Conservation (phyloP, 2,329 filamentous ascomycete genomes). For the Aureobasidium namibiae region DNA sequence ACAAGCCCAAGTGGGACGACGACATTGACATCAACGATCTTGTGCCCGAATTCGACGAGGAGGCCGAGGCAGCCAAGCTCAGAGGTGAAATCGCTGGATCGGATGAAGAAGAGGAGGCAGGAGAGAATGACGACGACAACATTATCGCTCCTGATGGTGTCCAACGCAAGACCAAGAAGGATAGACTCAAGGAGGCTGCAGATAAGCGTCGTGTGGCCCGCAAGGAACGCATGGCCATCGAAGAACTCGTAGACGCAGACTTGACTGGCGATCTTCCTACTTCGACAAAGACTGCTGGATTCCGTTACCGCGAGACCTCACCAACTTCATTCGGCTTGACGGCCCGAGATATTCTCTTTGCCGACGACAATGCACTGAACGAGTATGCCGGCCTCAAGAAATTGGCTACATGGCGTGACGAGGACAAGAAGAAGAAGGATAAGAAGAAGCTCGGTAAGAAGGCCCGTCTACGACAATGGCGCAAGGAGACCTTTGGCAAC, state of each 20-base stretch:
- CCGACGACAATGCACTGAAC: constrained; percentile 78
- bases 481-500: constrained; percentile 57
- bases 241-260: constrained; percentile 74
- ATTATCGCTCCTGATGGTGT: constrained; percentile 22
- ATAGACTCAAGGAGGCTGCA: constrained; percentile 33
- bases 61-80: constrained; percentile 35
- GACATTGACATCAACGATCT: constrained; percentile 96
- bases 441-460: constrained; percentile 89
- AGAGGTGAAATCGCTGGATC: constrained; percentile 39
- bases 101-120: constrained; percentile 33
- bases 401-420: constrained; percentile 79
- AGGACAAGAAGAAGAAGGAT: constrained; percentile 82
- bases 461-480: constrained; percentile 80
- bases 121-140: constrained; percentile 36
- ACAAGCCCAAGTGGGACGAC: constrained; percentile 90
- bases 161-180: constrained; percentile 37
- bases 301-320: constrained; percentile 92
- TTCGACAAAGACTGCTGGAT: constrained; percentile 45
- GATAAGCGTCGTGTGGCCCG: constrained; percentile 65
- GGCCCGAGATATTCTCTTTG: constrained; percentile 81
- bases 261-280: constrained; percentile 61
- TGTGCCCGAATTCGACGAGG: constrained; percentile 72
- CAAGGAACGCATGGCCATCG: constrained; percentile 73
- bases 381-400: constrained; percentile 92
- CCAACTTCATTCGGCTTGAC: constrained; percentile 86